Evolutionary conservation across 345 rosid genomes (phyloP), one percentile per base, ranked within the genome.

Genomic region (Ceriops decandra): DNA sequence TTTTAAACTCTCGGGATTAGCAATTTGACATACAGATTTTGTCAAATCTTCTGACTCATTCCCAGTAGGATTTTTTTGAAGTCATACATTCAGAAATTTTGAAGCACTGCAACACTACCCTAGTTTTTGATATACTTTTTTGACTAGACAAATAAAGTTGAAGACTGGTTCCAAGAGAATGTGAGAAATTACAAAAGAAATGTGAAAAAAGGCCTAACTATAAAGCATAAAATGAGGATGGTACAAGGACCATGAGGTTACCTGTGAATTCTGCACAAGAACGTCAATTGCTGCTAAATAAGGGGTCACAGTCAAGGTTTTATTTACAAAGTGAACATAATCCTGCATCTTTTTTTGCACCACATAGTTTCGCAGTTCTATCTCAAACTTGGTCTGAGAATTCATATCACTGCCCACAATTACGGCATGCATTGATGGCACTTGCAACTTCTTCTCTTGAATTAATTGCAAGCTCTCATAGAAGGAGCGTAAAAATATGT

Each of bases 201-300:
- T 3, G 5, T 42, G 49, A 9, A 38, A 42, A 42, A 42, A 13
- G 49, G 24, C 28, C 28, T 10, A 56, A 8, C 59, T 16, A 9
- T 54, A 13, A 22, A 8, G 28, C 28, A 56, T 56, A 24, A 56
- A 24, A 56, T 9, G 31, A 21, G 59, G 30, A 24, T 24, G 59
- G 31, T 54, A 4, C 17, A 24, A 21, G 16, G 6, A 21, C 11
- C 31, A 24, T 6, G 5, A 56, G 42, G 5, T 11, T 57, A 72
- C 80, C 80, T 77, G 80, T 38, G 76, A 77, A 61, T 77, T 77
- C 66, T 77, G 80, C 64, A 77, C 80, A 51, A 77, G 76, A 57
- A 72, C 80, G 52, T 77, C 80, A 36, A 72, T 68, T n/a, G 80
- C 53, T 16, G 80, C 80, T 54, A 77, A 60, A 63, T 72, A 72